Base-by-base conservation (phyloP, 139 green algal genomes). In the Desmodesmus armatus region DNA sequence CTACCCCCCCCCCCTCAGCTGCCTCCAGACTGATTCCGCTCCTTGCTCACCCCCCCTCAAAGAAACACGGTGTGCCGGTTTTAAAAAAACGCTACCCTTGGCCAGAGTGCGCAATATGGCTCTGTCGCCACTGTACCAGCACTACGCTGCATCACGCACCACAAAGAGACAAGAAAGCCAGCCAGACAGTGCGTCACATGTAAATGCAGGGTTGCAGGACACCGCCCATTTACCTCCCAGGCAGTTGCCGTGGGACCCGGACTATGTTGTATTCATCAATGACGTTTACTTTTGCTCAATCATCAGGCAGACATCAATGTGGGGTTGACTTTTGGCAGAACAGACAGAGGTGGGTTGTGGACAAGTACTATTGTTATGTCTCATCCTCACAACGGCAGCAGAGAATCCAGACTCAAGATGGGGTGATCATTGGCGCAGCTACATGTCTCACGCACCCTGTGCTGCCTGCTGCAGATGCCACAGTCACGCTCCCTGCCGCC, bases 241-340 rank as follows among this genome's bases (percentile, higher is more conserved):
- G 29, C 35, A 7, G 3, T 15, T 43, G 15, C 35, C 43, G 0
- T 84, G 44, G 35, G n/a, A 60, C 3, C 41, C 79, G 0, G 83
- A 91, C 9, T 72, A 82, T 27, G 55, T 95, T 1, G 75, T 94
- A 6, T 95, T 95, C 66, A 60, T 93, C 27, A 94, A 95, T 62
- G 92, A 95, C 70, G 91, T 94, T 0, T 92, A 85, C 66, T 93
- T 94, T 58, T 95, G 91, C 71, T 87, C 17, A 0, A 7, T 13
- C 72, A 91, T 40, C 33, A 82, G 21, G 80, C 72, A 25, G 85
- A 91, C 82, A 84, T 94, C 25, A 91, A 7, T 95, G 91, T 39
- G 91, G 90, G 39, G 58, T 94, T 63, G 91, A 94, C 51, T 91
- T 43, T 6, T 74, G 66, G 66, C 66, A 74, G 35, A 74, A 74